These are phyloP conservation scores for Rhynchospora breviuscula DNA, from an alignment of 176 grass and related monocot genomes.

Conservation along the genomic window DNA sequence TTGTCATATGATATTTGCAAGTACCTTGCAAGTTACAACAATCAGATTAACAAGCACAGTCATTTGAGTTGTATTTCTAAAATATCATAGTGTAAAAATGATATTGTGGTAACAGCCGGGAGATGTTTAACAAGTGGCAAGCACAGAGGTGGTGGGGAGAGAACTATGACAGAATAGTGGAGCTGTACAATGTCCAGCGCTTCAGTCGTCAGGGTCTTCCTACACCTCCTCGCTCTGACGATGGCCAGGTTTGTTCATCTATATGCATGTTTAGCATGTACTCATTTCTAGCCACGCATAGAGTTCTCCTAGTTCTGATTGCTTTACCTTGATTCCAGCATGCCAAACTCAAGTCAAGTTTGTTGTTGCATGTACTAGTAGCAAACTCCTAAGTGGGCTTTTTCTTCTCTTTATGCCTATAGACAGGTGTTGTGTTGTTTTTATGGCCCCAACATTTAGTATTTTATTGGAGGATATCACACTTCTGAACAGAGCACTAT, in stretches of 20 bases:
- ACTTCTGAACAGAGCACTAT: not conserved
- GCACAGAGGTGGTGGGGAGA: conserved; percentile 99
- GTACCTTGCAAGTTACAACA: not conserved
- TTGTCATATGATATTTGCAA: not conserved
- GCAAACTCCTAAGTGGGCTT: not conserved
- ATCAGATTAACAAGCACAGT: not conserved
- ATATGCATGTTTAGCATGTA: not conserved
- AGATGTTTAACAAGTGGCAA: conserved; percentile 98
- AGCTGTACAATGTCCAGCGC: conserved; percentile 89
- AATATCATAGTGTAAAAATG: not conserved
- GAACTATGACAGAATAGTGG: conserved; percentile 97
- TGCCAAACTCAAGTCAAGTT: conserved; percentile 1
- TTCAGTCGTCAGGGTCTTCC: conserved; percentile 71
- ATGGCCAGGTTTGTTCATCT: conserved; percentile 43
- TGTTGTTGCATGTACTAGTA: not conserved
- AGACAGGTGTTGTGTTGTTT: not conserved
- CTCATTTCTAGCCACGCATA: not conserved
- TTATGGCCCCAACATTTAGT: not conserved
- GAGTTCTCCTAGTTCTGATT: not conserved
- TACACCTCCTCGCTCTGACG: conserved; percentile 72
- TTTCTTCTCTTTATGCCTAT: not conserved
- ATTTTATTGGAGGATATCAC: not conserved
- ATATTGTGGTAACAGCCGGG: conserved; percentile 44
- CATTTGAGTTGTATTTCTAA: conserved; percentile 3
- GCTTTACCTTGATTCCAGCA: not conserved